phyloP scores from a whole-genome alignment of 495 filamentous ascomycete species.

The Diplogelasinospora grovesii region DNA sequence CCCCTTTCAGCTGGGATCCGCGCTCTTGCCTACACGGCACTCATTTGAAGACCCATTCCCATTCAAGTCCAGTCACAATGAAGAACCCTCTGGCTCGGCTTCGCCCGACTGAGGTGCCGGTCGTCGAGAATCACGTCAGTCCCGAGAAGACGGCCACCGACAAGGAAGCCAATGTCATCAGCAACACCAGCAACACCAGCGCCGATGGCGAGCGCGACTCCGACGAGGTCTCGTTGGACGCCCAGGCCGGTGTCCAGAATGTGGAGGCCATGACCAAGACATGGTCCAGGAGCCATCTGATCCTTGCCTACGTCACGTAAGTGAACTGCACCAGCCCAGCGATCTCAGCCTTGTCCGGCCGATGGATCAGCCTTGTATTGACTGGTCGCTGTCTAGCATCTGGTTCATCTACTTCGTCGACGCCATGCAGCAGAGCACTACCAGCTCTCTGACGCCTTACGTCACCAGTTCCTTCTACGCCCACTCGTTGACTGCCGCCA shows the following conservation, averaged over 20 bases:
- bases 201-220: slow-evolving; percentile 4
- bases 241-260: slow-evolving; percentile 20
- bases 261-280: slow-evolving; percentile 23
- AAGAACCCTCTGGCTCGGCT: slow-evolving; percentile 8
- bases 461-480: slow-evolving; percentile 40
- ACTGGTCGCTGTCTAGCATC: slow-evolving; percentile 26
- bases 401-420: slow-evolving; percentile 49
- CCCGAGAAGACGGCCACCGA: slow-evolving; percentile 10
- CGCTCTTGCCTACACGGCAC: background rate
- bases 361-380: background rate
- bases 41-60: slow-evolving; percentile 3
- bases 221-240: slow-evolving; percentile 17
- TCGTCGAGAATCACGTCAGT: slow-evolving; percentile 17
- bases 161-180: slow-evolving; percentile 14
- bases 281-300: slow-evolving; percentile 16
- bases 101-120: slow-evolving; percentile 7
- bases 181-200: background rate
- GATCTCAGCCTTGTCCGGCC: too few species aligned
- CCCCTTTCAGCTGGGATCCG: background rate
- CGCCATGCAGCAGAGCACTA: slow-evolving; percentile 38
- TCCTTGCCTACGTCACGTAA: slow-evolving; percentile 23
- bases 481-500: slow-evolving; percentile 45
- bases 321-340: background rate
- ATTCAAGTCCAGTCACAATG: slow-evolving; percentile 1
- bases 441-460: slow-evolving; percentile 33